Percentiles rank a stretch among this genome's conserved stretches.
These are phyloP conservation scores for Pseudomassariella vexata DNA, from an alignment of 2,329 filamentous ascomycete species.

Conservation along the genomic window DNA sequence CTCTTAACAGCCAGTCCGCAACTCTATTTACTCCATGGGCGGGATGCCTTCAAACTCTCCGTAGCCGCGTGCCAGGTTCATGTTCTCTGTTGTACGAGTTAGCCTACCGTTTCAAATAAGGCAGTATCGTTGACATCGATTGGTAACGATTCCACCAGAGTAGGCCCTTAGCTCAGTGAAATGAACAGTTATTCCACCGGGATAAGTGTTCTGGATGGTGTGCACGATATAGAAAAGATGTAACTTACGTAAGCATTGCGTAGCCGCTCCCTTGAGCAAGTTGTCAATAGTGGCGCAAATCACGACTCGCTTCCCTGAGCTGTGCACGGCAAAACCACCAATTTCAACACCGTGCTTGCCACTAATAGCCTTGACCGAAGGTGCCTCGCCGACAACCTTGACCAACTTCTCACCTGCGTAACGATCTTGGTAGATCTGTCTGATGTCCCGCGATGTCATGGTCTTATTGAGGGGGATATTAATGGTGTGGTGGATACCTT, in stretches of 20 bases:
- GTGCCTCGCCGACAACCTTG: conserved; percentile 84
- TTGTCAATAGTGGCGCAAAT: conserved; percentile 93
- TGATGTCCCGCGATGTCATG: conserved; percentile 87
- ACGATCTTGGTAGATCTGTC: conserved; percentile 90
- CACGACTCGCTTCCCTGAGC: conserved; percentile 84
- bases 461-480: conserved; percentile 79
- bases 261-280: conserved; percentile 85
- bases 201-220: too few species aligned
- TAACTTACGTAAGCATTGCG: conserved; percentile 83
- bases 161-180: too few species aligned
- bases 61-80: conserved; percentile 68
- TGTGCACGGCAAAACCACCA: conserved; percentile 91
- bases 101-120: neutral
- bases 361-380: conserved; percentile 77
- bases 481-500: conserved; percentile 89
- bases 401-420: conserved; percentile 95
- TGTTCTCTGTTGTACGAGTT: conserved; percentile 48
- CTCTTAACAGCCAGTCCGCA: too few species aligned
- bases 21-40: conserved; percentile 14
- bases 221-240: neutral
- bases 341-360: conserved; percentile 88
- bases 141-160: too few species aligned
- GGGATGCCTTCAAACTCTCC: conserved; percentile 69
- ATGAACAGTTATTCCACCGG: too few species aligned
- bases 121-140: neutral